phyloP scores from a whole-genome alignment of 2,329 filamentous ascomycete species.

The Pleoardoris graminearum region DNA sequence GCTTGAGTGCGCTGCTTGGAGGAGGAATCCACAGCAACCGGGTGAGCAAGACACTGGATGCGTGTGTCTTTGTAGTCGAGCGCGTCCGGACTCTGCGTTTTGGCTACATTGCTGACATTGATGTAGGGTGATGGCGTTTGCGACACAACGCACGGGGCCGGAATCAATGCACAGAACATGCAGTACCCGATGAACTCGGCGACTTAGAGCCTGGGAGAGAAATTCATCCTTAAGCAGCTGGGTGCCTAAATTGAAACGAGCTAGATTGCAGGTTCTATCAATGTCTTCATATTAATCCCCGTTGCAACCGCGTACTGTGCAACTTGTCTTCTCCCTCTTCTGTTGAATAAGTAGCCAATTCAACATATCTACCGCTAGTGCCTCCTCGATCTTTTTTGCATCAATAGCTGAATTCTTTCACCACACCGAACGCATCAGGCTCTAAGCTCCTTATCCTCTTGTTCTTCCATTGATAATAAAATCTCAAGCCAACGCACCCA shows the following conservation, averaged over 20 bases:
- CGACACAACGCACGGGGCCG: conserved; percentile 37
- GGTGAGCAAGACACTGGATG: conserved; percentile 43
- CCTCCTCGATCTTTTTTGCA: neutral
- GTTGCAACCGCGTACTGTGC: neutral
- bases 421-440: neutral
- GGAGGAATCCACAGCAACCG: conserved; percentile 34
- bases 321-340: neutral
- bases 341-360: neutral
- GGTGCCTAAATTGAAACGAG: neutral
- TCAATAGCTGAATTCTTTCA: conserved; percentile 6
- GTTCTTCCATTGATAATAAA: conserved; percentile 9
- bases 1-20: conserved; percentile 12
- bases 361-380: neutral
- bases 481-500: conserved; percentile 4
- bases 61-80: conserved; percentile 38
- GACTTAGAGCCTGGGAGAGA: conserved; percentile 36
- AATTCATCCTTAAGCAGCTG: conserved; percentile 24
- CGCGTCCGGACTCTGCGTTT: neutral
- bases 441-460: neutral
- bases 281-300: no score
- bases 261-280: no score
- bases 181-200: conserved; percentile 27
- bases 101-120: neutral
- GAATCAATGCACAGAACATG: conserved; percentile 38
- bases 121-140: conserved; percentile 43